These are phyloP conservation scores for Xerocomellus intermedius DNA, from an alignment of 768 basidiomycete genomes.

Conservation along the genomic window DNA sequence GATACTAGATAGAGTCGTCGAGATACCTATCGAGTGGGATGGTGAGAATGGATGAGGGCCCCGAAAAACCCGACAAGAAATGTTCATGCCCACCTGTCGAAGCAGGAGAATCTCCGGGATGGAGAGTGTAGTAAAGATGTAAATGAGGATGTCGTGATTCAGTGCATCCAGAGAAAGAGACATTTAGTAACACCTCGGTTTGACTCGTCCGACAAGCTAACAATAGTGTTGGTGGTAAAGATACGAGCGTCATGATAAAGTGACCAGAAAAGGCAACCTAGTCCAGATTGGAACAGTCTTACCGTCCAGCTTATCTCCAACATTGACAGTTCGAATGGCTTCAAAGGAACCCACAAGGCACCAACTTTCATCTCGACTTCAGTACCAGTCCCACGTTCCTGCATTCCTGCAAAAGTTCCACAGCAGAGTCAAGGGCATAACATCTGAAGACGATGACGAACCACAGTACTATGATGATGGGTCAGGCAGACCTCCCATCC, in stretches of 20 bases:
- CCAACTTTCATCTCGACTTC: constrained; percentile 69
- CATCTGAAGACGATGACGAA: constrained; percentile 48
- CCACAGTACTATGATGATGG: constrained; percentile 62
- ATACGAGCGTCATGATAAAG: background rate
- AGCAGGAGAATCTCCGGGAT: constrained; percentile 42
- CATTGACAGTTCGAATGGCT: constrained; percentile 24
- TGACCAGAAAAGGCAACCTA: constrained; percentile 18
- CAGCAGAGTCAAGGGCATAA: constrained; percentile 55
- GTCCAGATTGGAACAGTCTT: background rate
- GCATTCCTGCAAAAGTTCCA: constrained; percentile 66
- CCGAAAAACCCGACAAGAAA: background rate
- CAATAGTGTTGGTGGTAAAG: background rate
- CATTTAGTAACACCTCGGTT: constrained; percentile 12
- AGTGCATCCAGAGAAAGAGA: constrained; percentile 22
- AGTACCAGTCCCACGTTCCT: constrained; percentile 61
- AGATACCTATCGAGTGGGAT: constrained; percentile 42
- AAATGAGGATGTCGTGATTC: constrained; percentile 40
- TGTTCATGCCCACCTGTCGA: constrained; percentile 38
- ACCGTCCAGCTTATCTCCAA: background rate
- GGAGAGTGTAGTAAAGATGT: constrained; percentile 34
- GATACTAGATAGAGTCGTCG: constrained; percentile 46
- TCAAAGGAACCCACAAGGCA: constrained; percentile 65
- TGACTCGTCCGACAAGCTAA: background rate
- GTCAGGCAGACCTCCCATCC: constrained; percentile 71
- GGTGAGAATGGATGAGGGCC: background rate